These are phyloP conservation scores for Sarocladiaceae sp. DNA, from an alignment of 2,329 filamentous ascomycete genomes.

Conservation along the genomic window DNA sequence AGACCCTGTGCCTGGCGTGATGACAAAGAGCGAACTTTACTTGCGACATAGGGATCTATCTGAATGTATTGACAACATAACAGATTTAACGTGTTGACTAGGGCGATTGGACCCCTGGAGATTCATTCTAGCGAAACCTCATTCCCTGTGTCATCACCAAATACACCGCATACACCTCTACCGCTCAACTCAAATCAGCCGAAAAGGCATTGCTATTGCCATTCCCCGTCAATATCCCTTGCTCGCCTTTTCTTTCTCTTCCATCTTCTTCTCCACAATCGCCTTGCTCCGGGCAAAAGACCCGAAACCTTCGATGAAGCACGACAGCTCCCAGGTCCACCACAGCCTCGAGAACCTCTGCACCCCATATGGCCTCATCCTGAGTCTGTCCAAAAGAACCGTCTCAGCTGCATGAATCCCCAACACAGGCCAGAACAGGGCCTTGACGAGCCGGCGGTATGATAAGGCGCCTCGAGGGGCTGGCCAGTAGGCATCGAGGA, in stretches of 20 bases:
- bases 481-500: constrained; percentile 46
- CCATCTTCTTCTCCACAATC: constrained; percentile 36
- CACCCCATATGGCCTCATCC: constrained; percentile 43
- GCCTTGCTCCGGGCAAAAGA: constrained; percentile 46
- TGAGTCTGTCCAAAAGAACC: constrained; percentile 41
- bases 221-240: constrained; percentile 30
- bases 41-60: too few species aligned
- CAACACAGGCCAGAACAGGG: constrained; percentile 53
- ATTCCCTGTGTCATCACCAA: too few species aligned
- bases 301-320: constrained; percentile 48
- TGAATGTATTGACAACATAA: too few species aligned
- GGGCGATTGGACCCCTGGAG: too few species aligned
- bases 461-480: constrained; percentile 47
- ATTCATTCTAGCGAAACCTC: constrained; percentile 1
- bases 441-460: constrained; percentile 52
- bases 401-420: constrained; percentile 61
- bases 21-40: too few species aligned
- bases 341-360: constrained; percentile 39
- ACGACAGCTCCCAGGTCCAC: constrained; percentile 47
- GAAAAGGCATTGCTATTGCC: background rate
- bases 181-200: background rate
- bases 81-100: too few species aligned
- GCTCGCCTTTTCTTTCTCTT: constrained; percentile 25
- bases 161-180: too few species aligned
- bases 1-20: too few species aligned